Evolutionary conservation across 345 rosid genomes (phyloP).

Genomic region (Lumnitzera racemosa): DNA sequence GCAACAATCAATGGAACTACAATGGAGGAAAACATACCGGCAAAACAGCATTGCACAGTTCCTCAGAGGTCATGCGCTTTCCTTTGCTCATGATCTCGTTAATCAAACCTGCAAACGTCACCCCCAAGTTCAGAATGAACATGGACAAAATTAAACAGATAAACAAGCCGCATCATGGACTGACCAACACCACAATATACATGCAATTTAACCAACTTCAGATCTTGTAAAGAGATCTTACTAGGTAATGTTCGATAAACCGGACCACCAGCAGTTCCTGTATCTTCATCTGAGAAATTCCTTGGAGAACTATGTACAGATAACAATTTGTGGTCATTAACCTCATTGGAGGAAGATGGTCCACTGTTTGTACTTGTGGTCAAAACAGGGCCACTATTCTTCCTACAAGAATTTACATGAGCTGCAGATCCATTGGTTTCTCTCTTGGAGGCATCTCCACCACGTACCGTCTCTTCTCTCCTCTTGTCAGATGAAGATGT

Average conservation of each 20-base stretch:
- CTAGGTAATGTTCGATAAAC: conserved; percentile 80
- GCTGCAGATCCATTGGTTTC: conserved; percentile 40
- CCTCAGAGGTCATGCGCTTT: conserved; percentile 84
- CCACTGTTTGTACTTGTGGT: conserved; percentile 64
- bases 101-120: conserved; percentile 44
- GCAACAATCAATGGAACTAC: conserved; percentile 1
- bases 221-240: conserved; percentile 10
- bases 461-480: conserved; percentile 39
- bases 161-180: not conserved
- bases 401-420: conserved; percentile 21
- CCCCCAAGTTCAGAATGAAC: not conserved
- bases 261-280: conserved; percentile 34
- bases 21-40: conserved; percentile 47
- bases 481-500: conserved; percentile 59
- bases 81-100: conserved; percentile 95
- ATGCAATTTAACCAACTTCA: not conserved
- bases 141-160: not conserved
- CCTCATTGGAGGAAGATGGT: conserved; percentile 70
- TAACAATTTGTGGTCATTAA: conserved; percentile 50
- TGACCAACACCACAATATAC: not conserved
- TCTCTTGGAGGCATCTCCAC: conserved; percentile 35
- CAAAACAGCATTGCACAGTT: conserved; percentile 88
- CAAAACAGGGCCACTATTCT: conserved; percentile 36
- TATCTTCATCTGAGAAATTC: conserved; percentile 59
- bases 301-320: conserved; percentile 57